phyloP scores from a whole-genome alignment of 2,329 filamentous ascomycete genomes.

The Emmonsiellopsis sp. region DNA sequence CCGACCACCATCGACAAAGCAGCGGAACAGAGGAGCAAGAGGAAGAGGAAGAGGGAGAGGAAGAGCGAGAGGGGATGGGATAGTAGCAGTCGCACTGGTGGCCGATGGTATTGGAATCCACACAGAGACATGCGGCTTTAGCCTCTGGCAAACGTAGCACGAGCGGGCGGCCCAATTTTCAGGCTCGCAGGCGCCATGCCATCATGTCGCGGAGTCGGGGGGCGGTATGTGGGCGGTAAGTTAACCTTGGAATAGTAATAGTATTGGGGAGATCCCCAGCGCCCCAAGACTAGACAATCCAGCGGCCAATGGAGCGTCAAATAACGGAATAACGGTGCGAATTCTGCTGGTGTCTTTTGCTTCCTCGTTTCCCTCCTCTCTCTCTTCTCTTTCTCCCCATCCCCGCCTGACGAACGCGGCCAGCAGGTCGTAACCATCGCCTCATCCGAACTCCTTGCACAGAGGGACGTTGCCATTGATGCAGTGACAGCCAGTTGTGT shows the following conservation, averaged over 20 bases:
- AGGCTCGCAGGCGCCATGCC: not conserved
- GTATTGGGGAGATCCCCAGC: not conserved
- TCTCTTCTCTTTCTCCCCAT: constrained; percentile 18
- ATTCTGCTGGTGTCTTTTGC: constrained; percentile 9
- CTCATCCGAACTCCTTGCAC: constrained; percentile 14
- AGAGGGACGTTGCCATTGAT: constrained; percentile 1
- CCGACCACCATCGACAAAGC: no score
- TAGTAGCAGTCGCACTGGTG: no score
- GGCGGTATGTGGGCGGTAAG: not conserved
- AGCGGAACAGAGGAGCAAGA: no score
- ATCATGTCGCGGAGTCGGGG: not conserved
- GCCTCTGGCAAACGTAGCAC: no score
- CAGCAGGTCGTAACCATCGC: constrained; percentile 28
- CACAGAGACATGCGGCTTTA: no score
- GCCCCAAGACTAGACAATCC: not conserved
- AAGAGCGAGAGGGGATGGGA: no score
- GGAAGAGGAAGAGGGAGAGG: no score
- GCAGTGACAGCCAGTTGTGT: constrained; percentile 1
- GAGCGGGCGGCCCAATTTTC: not conserved
- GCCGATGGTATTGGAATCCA: no score
- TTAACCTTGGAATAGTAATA: no score
- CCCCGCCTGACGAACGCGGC: constrained; percentile 24
- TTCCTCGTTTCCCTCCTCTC: constrained; percentile 17
- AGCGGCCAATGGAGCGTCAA: not conserved
- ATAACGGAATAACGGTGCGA: not conserved